Percentiles rank a stretch among this genome's conserved stretches.
These are phyloP conservation scores for Marchantia polymorpha DNA, from an alignment of 225 moss, liverwort and hornwort genomes.

Conservation along the genomic window DNA sequence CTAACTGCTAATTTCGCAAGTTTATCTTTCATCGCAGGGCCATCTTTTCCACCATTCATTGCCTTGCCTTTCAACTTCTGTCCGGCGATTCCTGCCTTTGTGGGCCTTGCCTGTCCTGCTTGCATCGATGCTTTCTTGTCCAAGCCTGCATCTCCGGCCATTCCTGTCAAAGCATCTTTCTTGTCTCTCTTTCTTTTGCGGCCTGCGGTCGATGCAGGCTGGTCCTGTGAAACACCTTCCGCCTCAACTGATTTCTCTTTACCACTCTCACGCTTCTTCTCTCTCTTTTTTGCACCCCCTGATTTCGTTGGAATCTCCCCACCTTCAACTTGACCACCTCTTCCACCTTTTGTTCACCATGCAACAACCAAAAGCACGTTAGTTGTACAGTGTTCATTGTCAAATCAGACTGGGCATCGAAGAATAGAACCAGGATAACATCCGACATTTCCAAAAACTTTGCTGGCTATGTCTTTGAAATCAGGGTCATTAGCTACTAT, in stretches of 20 bases:
- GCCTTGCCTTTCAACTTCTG: neutral
- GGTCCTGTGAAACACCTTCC: neutral
- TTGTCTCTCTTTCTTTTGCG: slow-evolving; percentile 1
- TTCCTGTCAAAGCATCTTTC: neutral
- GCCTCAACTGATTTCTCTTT: neutral
- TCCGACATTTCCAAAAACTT: too few relatives aligned
- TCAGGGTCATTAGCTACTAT: too few relatives aligned
- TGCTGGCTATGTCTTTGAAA: too few relatives aligned
- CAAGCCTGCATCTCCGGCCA: neutral
- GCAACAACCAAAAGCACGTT: too few relatives aligned
- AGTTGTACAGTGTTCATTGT: too few relatives aligned
- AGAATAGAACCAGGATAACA: too few relatives aligned
- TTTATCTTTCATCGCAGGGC: too few relatives aligned
- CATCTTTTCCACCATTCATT: neutral
- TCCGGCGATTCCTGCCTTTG: neutral
- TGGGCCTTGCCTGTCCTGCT: neutral
- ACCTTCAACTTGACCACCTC: neutral
- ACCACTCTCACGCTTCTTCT: neutral
- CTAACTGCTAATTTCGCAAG: neutral
- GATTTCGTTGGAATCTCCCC: neutral
- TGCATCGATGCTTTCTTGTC: neutral
- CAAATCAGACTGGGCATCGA: too few relatives aligned
- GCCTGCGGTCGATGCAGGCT: neutral
- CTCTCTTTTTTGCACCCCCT: neutral
- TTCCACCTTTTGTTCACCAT: neutral